These are phyloP conservation scores for Elymus sibiricus DNA, from an alignment of 176 grass and related monocot genomes.

Conservation along the genomic window DNA sequence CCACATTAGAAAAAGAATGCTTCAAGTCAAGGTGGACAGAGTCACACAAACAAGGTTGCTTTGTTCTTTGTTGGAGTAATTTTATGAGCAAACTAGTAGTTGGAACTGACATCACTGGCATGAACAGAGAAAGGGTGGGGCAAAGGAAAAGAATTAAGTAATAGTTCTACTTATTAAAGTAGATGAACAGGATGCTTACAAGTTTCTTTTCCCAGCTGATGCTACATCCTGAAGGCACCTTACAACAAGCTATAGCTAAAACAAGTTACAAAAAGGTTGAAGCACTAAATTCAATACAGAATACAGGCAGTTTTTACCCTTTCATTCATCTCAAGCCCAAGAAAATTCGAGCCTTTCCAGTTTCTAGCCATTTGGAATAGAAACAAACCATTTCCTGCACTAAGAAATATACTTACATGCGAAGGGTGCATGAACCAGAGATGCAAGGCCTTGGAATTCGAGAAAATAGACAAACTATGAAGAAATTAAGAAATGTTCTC, in stretches of 20 bases:
- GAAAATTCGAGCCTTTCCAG: slow-evolving; percentile 66
- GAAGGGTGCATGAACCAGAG: background rate
- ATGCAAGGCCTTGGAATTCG: background rate
- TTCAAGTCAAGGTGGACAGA: slow-evolving; percentile 21
- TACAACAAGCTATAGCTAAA: slow-evolving; percentile 73
- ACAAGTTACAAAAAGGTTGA: slow-evolving; percentile 6
- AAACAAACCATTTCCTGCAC: slow-evolving; percentile 93
- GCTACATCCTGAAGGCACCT: slow-evolving; percentile 60
- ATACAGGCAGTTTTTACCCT: slow-evolving; percentile 49
- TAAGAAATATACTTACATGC: slow-evolving; percentile 29
- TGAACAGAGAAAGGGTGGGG: background rate
- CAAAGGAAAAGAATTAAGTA: slow-evolving; percentile 7
- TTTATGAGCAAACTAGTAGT: slow-evolving; percentile 8
- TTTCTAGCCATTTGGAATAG: slow-evolving; percentile 75
- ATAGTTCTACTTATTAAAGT: slow-evolving; percentile 22
- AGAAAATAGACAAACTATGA: background rate
- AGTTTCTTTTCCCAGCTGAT: slow-evolving; percentile 50
- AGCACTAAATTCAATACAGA: background rate
- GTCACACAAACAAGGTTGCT: slow-evolving; percentile 1
- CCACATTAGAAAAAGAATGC: slow-evolving; percentile 9
- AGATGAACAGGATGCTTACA: slow-evolving; percentile 54
- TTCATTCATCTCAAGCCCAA: slow-evolving; percentile 93
- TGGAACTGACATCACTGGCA: slow-evolving; percentile 14
- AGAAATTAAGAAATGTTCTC: background rate
- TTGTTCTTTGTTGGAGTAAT: background rate